Evolutionary conservation across 2,329 filamentous ascomycete genomes (phyloP).

Genomic region (Teratosphaeria pseudoeucalypti): DNA sequence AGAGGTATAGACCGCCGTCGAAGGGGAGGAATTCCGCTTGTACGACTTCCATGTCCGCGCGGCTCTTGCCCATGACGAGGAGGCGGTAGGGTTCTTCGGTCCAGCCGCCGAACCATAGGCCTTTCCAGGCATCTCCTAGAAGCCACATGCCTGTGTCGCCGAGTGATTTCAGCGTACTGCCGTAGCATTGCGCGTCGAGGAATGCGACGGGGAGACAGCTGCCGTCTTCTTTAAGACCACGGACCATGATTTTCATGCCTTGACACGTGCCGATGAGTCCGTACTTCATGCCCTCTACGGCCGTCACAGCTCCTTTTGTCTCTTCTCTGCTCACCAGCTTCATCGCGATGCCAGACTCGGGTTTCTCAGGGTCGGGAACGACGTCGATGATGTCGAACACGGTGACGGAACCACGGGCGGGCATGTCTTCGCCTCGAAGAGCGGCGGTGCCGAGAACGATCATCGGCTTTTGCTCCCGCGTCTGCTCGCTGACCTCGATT

Average conservation of each 20-base stretch:
- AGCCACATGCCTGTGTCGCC: slow-evolving; percentile 75
- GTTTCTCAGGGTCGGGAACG: slow-evolving; percentile 74
- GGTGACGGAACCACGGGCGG: slow-evolving; percentile 73
- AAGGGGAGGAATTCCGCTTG: slow-evolving; percentile 82
- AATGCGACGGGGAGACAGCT: slow-evolving; percentile 89
- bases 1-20: slow-evolving; percentile 68
- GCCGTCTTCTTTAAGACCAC: slow-evolving; percentile 90
- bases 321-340: slow-evolving; percentile 84
- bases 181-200: slow-evolving; percentile 93
- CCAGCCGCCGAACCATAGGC: slow-evolving; percentile 92
- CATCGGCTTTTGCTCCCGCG: slow-evolving; percentile 72
- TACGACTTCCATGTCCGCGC: slow-evolving; percentile 65
- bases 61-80: slow-evolving; percentile 79
- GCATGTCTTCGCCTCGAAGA: slow-evolving; percentile 80
- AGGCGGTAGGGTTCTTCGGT: slow-evolving; percentile 96
- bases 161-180: slow-evolving; percentile 74
- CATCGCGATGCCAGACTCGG: slow-evolving; percentile 75
- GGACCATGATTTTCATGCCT: slow-evolving; percentile 94
- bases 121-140: slow-evolving; percentile 83
- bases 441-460: slow-evolving; percentile 78
- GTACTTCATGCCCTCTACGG: slow-evolving; percentile 66
- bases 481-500: slow-evolving; percentile 83
- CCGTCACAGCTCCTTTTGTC: slow-evolving; percentile 84
- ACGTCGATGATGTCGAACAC: slow-evolving; percentile 89
- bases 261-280: slow-evolving; percentile 85